phyloP scores from a whole-genome alignment of 805 yeast species.

The Teunomyces pallodes region DNA sequence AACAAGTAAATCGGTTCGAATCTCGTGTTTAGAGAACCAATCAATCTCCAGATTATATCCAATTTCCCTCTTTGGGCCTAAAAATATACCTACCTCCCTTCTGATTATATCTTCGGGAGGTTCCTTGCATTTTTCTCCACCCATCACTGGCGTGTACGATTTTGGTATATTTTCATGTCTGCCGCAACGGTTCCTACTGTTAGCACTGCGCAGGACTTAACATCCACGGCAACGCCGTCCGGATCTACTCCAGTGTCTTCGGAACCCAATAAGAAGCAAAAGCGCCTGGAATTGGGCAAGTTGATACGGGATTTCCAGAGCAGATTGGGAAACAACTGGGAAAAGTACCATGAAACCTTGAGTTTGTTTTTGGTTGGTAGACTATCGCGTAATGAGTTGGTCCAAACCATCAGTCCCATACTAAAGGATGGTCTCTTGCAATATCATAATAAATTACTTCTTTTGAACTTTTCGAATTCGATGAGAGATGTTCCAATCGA shows the following conservation, averaged over 20 bases:
- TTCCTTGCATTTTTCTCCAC: not conserved
- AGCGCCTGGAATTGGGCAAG: conserved; percentile 34
- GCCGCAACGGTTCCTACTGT: not conserved
- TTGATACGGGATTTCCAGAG: conserved; percentile 73
- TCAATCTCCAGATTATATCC: not conserved
- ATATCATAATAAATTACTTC: conserved; percentile 78
- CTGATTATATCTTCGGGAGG: not conserved
- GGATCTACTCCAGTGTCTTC: not conserved
- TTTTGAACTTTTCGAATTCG: conserved; percentile 82
- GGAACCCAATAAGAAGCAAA: conserved; percentile 8
- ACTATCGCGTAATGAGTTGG: conserved; percentile 72
- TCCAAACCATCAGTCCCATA: conserved; percentile 54
- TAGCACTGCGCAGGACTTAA: not conserved
- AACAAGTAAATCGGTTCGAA: not conserved
- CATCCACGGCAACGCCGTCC: not conserved
- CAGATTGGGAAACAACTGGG: conserved; percentile 80
- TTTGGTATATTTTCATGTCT: not conserved
- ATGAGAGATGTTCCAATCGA: conserved; percentile 72
- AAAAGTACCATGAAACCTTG: conserved; percentile 74
- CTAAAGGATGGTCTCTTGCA: conserved; percentile 50
- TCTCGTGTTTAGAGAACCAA: not conserved
- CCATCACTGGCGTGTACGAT: not conserved
- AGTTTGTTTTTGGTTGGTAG: conserved; percentile 76
- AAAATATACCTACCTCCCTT: not conserved
- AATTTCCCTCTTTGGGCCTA: not conserved